Evolutionary conservation across 345 rosid species (phyloP).

Genomic region (Acer saccharum): DNA sequence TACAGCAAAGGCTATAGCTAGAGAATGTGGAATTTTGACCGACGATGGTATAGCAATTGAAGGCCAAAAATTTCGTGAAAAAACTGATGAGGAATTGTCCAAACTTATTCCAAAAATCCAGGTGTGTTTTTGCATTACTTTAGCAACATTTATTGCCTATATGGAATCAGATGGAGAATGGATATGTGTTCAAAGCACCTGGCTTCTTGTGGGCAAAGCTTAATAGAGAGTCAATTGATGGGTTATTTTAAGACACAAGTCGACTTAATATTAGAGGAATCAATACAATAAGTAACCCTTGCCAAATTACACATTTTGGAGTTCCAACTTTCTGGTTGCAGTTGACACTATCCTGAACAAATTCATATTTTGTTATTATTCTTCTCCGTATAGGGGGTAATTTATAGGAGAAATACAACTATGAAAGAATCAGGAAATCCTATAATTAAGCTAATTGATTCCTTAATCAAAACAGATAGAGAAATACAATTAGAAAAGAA

Average conservation of each 20-base stretch:
- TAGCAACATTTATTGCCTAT: background rate
- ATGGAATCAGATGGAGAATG: no score
- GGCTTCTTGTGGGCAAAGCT: background rate
- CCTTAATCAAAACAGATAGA: no score
- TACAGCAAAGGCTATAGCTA: constrained; percentile 92
- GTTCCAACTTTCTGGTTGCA: background rate
- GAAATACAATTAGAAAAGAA: no score
- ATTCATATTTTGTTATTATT: no score
- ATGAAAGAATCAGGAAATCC: no score
- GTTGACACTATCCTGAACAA: background rate
- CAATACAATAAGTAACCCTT: background rate
- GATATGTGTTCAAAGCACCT: no score
- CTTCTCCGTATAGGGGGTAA: no score
- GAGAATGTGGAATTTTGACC: constrained; percentile 83
- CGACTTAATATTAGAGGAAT: background rate
- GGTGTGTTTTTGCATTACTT: constrained; percentile 41
- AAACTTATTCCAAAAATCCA: constrained; percentile 82
- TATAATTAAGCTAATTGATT: no score
- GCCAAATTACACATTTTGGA: background rate
- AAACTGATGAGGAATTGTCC: constrained; percentile 51
- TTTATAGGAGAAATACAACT: no score
- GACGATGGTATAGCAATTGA: constrained; percentile 63
- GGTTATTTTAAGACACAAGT: background rate
- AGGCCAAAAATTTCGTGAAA: constrained; percentile 61
- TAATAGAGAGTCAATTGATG: background rate